Evolutionary conservation across 495 filamentous ascomycete species (phyloP), one percentile per base, ranked within the genome.

Genomic region (Talaromyces thailandensis): DNA sequence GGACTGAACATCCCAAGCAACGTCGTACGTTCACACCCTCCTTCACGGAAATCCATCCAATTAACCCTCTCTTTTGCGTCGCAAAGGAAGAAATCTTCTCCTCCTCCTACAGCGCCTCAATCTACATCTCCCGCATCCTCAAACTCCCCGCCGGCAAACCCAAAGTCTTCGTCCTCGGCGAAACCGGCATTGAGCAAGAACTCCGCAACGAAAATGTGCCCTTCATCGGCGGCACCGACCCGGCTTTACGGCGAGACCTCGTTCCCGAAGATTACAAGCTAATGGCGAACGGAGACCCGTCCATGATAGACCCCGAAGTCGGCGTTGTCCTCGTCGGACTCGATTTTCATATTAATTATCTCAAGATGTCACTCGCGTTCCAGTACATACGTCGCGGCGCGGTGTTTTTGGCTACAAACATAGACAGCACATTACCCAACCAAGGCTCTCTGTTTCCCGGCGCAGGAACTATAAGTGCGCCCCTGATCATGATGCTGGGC

Each of bases 71-170:
- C n/a, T n/a, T 62, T 40, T 18, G 26, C 1, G 11, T n/a, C 9
- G 1, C 43, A 45, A 65, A 87, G 85, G 90, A 97, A 72, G 95
- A 99, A 76, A 89, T 98, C 69, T 98, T 98, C 74, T 91, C 88
- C 62, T 97, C 93, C 25, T 88, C 92, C 62, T 98, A 98, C 82
- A 94, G 90, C 68, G 82, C 93, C 55, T 91, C 94, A 60, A 87
- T 98, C 71, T 98, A 98, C 80, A 96, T 98, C 72, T 91, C 92
- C 1, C 89, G 92, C 63, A 94, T 98, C 70, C 81, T 98, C 53
- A 79, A 86, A 51, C 85, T 96, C 24, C 84, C 87, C 6, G 69
- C 81, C 9, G 84, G 86, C 56, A 88, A 91, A 70, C 92, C 90
- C 79, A 96, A 95, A 69, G 93, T 98, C 66, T 98, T 88, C 74